Base-by-base conservation (phyloP, 108 stramenopile species). In the Nitzschia sp. region DNA sequence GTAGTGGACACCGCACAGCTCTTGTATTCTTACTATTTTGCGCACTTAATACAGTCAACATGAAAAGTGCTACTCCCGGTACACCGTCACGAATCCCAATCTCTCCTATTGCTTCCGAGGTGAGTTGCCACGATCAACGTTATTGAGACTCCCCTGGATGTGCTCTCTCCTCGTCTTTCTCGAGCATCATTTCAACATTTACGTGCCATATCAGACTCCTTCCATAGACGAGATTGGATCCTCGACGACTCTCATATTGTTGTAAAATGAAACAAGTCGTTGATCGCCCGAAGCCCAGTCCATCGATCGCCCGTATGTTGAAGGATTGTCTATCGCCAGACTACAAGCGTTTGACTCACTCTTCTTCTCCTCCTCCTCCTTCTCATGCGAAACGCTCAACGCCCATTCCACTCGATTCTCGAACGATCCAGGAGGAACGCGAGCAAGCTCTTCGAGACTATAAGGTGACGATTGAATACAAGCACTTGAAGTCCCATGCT, bases 401-500 rank as follows among this genome's bases (percentile, higher is more conserved):
- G 9, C 3, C 36, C 27, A 3, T 30, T 71, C 74, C 57, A 29
- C 71, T 17, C 44, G 33, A 13, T 44, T 44, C 27, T 31, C 41
- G n/a, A 19, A 5, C 27, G 25, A 21, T 54, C 11, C 79, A 88
- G 75, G 88, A 84, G 46, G 93, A 91, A 50, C 84, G 88, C 33
- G 93, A 94, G 22, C 90, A 91, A 63, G 90, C 93, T 4, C 78
- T 96, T 57, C 85, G 94, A 23, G 96, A 97, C 54, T 96, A 96
- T 76, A 96, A 95, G 52, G 87, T 98, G 16, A 92, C 86, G 15
- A 92, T 98, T 58, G 97, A 98, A 78, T 98, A 96, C 82, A 97
- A 97, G 55, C 92, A 96, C 57, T 67, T 98, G 1, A 96, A 93
- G 72, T 72, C 85, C 29, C 84, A 95, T 54, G 89, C 93, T 26